Percentiles rank a stretch among this genome's conserved stretches.
These are phyloP conservation scores for Eucalyptus regnans DNA, from an alignment of 345 rosid species.

Conservation along the genomic window DNA sequence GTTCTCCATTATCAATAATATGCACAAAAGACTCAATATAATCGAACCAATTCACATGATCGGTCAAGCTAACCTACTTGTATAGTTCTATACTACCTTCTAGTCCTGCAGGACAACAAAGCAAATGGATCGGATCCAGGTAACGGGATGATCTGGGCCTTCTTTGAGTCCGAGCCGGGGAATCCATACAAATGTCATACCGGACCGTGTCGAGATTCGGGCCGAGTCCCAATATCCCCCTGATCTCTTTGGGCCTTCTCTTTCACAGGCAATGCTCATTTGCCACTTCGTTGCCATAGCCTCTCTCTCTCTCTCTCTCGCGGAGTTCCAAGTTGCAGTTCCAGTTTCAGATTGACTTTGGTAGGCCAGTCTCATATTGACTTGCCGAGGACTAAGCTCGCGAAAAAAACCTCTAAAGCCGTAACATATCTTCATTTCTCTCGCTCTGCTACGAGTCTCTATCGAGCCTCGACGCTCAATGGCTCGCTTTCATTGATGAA, in stretches of 20 bases:
- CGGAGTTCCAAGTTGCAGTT: not conserved
- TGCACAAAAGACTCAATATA: not conserved
- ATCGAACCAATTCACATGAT: not conserved
- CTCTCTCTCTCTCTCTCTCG: not conserved
- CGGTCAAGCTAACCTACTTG: not conserved
- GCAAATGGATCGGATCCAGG: not conserved
- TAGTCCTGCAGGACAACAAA: accelerated
- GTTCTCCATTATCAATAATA: not conserved
- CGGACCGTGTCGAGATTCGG: not conserved
- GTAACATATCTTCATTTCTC: not conserved
- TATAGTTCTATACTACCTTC: not conserved
- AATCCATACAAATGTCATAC: not conserved
- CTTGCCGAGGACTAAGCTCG: not conserved
- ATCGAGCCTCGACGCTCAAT: not conserved
- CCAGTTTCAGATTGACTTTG: not conserved
- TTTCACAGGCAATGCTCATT: not conserved
- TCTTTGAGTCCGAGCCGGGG: not conserved
- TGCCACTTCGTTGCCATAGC: not conserved
- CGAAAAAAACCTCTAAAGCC: not conserved
- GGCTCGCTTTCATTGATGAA: not conserved
- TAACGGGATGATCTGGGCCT: not conserved
- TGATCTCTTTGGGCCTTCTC: not conserved
- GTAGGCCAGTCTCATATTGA: not conserved
- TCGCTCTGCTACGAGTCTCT: not conserved
- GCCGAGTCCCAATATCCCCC: not conserved